These are phyloP conservation scores for Lentinula edodes DNA, from an alignment of 768 basidiomycete genomes.

Conservation along the genomic window DNA sequence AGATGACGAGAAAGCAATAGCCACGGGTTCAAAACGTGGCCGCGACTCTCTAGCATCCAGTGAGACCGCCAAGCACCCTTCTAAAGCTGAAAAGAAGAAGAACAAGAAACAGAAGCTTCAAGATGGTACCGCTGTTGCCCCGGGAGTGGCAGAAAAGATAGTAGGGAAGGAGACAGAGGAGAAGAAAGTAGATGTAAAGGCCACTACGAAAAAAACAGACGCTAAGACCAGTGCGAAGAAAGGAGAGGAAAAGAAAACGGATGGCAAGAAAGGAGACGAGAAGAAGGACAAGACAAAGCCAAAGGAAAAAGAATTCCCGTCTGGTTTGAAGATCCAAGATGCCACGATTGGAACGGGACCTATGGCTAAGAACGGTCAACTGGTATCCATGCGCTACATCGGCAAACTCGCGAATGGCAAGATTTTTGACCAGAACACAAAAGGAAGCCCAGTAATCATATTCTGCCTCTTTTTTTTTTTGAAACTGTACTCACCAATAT, in stretches of 20 bases:
- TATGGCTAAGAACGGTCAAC: conserved; percentile 80
- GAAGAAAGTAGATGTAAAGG: conserved; percentile 16
- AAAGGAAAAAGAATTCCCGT: conserved; percentile 45
- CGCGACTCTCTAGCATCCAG: conserved; percentile 57
- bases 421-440: conserved; percentile 74
- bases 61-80: conserved; percentile 25
- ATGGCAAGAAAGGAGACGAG: conserved; percentile 24
- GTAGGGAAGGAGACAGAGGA: conserved; percentile 21
- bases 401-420: conserved; percentile 80
- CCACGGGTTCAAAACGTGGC: conserved; percentile 60
- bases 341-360: conserved; percentile 78
- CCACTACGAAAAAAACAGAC: conserved; percentile 15
- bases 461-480: neutral
- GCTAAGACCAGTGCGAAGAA: conserved; percentile 23
- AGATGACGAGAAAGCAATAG: conserved; percentile 41
- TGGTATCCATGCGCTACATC: conserved; percentile 84
- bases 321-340: conserved; percentile 76
- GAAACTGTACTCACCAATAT: neutral
- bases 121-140: conserved; percentile 7
- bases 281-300: conserved; percentile 24
- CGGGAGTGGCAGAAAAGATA: conserved; percentile 21
- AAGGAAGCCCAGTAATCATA: conserved; percentile 71
- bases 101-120: conserved; percentile 29
- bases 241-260: conserved; percentile 21
- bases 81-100: conserved; percentile 29